These are phyloP conservation scores for Blastocystis sp. DNA, from an alignment of 352 stramenopile species.

Conservation along the genomic window DNA sequence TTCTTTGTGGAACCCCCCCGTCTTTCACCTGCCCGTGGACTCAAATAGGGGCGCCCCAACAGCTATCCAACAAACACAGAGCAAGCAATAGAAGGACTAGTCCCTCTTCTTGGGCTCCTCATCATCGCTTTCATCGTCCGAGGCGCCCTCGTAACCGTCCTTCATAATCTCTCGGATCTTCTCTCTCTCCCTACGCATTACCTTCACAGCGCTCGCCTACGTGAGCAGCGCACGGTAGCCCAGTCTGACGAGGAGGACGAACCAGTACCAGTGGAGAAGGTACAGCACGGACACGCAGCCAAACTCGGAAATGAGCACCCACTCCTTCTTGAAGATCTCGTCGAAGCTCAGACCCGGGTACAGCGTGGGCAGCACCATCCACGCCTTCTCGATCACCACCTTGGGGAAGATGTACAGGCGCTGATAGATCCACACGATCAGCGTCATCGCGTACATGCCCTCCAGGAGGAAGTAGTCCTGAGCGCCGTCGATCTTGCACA, in stretches of 20 bases:
- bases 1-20: background rate
- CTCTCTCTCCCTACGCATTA: slow-evolving; percentile 56
- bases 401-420: slow-evolving; percentile 56
- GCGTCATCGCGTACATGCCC: background rate
- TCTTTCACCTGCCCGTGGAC: background rate
- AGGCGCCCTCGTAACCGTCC: slow-evolving; percentile 67
- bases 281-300: slow-evolving; percentile 40
- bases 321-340: slow-evolving; percentile 30
- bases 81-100: slow-evolving; percentile 1
- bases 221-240: slow-evolving; percentile 32
- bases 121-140: slow-evolving; percentile 33
- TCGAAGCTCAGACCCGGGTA: background rate
- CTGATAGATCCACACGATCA: slow-evolving; percentile 44
- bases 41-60: background rate
- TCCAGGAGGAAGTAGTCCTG: slow-evolving; percentile 60
- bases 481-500: slow-evolving; percentile 38
- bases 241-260: slow-evolving; percentile 47
- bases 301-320: slow-evolving; percentile 3
- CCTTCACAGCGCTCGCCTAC: background rate
- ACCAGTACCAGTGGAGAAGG: slow-evolving; percentile 66
- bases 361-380: background rate
- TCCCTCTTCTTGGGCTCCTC: slow-evolving; percentile 18
- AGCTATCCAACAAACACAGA: background rate
- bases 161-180: slow-evolving; percentile 54
- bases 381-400: slow-evolving; percentile 13